Evolutionary conservation across 352 stramenopile genomes (phyloP), one percentile per base, ranked within the genome.

Genomic region (Pythium chondricola): DNA sequence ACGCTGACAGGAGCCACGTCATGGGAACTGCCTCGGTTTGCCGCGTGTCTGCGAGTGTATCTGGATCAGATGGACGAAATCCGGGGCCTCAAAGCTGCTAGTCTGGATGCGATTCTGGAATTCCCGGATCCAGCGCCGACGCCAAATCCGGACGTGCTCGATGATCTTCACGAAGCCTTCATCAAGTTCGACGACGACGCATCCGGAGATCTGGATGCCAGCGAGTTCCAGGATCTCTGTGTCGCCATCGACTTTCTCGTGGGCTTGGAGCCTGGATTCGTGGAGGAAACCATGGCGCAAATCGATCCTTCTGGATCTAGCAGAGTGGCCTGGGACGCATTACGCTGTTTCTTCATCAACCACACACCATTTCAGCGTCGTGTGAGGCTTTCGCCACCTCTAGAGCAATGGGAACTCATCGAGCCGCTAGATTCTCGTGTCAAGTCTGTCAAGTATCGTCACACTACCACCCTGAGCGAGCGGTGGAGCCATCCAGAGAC

Each of bases 141-240:
- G n/a, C n/a, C n/a, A n/a, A 69, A 13, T 45, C 29, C 43, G 35
- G 72, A 84, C 39, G 55, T 71, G 44, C 27, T 78, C 5, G 53
- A 76, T 21, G 63, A 83, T 29, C 62, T 89, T 11, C 65, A 57
- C 22, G 54, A 55, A 11, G 30, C 86, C 2, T 89, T 87, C 50
- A 26, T 48, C 14, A 71, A 72, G 41, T 84, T 74, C 33, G 74
- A 87, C 27, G 76, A 85, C 17, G 73, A 89, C 41, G 54, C 63
- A 2, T 74, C 69, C 2, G 66, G 67, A 0, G 31, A 56, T n/a
- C 38, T 89, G 31, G 72, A 83, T 30, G 39, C 50, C 4, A 51
- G 52, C 6, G 72, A 89, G 54, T 83, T 87, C 35, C 43, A 80
- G 20, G 72, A 85, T 40, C 32, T 87, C 1, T 89, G 77, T 30